phyloP scores from a whole-genome alignment of 164 flowering plant species.

The Berberis vulgaris region DNA sequence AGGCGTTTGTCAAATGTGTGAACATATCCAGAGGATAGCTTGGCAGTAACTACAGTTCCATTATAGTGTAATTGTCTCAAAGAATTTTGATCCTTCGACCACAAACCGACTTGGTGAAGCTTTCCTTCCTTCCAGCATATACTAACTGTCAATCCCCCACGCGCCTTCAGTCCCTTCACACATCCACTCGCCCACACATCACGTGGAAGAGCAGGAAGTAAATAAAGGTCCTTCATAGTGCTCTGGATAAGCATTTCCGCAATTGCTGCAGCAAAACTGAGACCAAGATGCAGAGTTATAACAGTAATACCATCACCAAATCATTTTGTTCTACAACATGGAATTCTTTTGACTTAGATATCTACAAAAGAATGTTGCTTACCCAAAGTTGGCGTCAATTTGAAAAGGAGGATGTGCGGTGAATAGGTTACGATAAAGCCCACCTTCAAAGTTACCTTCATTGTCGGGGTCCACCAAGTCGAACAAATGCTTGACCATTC shows the following conservation, averaged over 20 bases:
- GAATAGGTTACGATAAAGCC: slow-evolving; percentile 83
- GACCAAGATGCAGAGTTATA: background rate
- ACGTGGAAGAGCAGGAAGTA: slow-evolving; percentile 87
- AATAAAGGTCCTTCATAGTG: slow-evolving; percentile 59
- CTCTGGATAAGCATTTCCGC: slow-evolving; percentile 96
- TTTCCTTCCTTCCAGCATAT: slow-evolving; percentile 81
- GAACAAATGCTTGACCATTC: slow-evolving; percentile 74
- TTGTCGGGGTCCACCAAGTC: slow-evolving; percentile 70
- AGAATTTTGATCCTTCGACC: slow-evolving; percentile 34
- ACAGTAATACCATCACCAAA: background rate
- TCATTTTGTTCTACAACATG: background rate
- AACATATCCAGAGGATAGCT: slow-evolving; percentile 26
- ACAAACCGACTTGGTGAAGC: slow-evolving; percentile 63
- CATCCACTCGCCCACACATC: slow-evolving; percentile 81
- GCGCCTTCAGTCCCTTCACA: slow-evolving; percentile 76
- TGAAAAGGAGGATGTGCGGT: slow-evolving; percentile 94
- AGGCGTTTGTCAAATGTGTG: slow-evolving; percentile 47
- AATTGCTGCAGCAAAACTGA: slow-evolving; percentile 68
- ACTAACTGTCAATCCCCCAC: slow-evolving; percentile 71
- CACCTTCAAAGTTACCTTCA: slow-evolving; percentile 66
- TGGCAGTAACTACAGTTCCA: slow-evolving; percentile 31
- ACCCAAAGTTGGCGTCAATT: slow-evolving; percentile 89
- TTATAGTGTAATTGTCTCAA: slow-evolving; percentile 39
- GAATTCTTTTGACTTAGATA: background rate
- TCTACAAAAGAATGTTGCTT: slow-evolving; percentile 16